Percentiles rank a stretch among this genome's conserved stretches.
These are phyloP conservation scores for Corylus avellana DNA, from an alignment of 306 rosid species.

Conservation along the genomic window DNA sequence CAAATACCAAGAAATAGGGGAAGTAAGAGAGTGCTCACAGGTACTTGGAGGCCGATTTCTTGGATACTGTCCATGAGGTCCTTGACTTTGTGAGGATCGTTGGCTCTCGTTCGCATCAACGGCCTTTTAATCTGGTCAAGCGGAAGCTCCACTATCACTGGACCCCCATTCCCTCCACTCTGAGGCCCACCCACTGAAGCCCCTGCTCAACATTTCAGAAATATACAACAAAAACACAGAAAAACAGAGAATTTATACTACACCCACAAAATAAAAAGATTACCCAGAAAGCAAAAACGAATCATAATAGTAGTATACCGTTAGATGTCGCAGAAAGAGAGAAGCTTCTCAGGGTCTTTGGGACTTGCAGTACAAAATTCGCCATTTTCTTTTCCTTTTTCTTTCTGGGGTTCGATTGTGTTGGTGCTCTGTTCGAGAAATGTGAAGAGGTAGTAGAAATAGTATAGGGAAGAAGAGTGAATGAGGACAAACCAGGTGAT, in stretches of 20 bases:
- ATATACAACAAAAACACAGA: background rate
- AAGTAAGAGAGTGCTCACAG: conserved; percentile 48
- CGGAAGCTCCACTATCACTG: conserved; percentile 89
- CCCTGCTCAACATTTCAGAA: conserved; percentile 38
- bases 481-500: conserved; percentile 6
- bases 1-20: background rate
- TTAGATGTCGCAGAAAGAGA: conserved; percentile 69
- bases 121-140: conserved; percentile 90
- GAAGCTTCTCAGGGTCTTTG: conserved; percentile 60
- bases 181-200: conserved; percentile 41
- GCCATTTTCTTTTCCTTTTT: conserved; percentile 53
- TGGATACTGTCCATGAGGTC: conserved; percentile 83
- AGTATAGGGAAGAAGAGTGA: background rate
- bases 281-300: background rate
- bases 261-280: too few relatives aligned
- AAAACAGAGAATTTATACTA: background rate
- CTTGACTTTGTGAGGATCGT: conserved; percentile 71
- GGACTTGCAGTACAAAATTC: conserved; percentile 58
- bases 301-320: conserved; percentile 33
- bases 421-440: background rate
- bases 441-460: background rate
- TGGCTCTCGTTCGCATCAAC: conserved; percentile 81
- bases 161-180: conserved; percentile 61
- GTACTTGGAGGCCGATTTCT: conserved; percentile 91
- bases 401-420: too few relatives aligned